Percentiles rank a stretch among this genome's conserved stretches.
Evolutionary conservation across 345 rosid species (phyloP).

Genomic region (Durio zibethinus): DNA sequence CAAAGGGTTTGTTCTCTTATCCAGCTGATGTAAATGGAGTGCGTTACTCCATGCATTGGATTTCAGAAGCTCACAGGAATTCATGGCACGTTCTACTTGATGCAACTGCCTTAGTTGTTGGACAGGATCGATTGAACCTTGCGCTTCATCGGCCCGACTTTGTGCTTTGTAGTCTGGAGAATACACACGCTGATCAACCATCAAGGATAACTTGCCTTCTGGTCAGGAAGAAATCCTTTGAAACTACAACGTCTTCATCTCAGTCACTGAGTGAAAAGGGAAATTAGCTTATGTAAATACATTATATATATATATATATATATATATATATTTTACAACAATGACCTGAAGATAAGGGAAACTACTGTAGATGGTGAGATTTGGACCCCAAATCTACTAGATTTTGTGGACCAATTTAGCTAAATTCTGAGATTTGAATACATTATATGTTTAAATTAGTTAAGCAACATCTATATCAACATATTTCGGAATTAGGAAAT

Average conservation of each 20-base stretch:
- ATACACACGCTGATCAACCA: conserved; percentile 31
- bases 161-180: conserved; percentile 31
- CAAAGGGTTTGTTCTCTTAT: conserved; percentile 57
- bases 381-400: too few relatives aligned
- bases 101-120: conserved; percentile 35
- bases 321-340: too few relatives aligned
- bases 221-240: conserved; percentile 48
- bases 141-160: conserved; percentile 53
- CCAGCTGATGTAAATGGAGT: conserved; percentile 41
- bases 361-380: too few relatives aligned
- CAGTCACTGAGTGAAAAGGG: conserved; percentile 8
- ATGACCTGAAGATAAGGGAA: too few relatives aligned
- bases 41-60: conserved; percentile 66
- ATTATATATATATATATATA: too few relatives aligned
- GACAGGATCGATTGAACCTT: conserved; percentile 44
- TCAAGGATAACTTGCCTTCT: conserved; percentile 42
- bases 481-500: conserved; percentile 5
- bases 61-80: conserved; percentile 66
- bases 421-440: too few relatives aligned
- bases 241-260: conserved; percentile 14
- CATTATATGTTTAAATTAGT: conserved; percentile 1
- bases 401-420: too few relatives aligned
- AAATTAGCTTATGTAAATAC: neutral
- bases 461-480: neutral
- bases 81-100: conserved; percentile 69